Evolutionary conservation across 768 basidiomycete genomes (phyloP), one percentile per base, ranked within the genome.

Genomic region (Termitomyces sp.): DNA sequence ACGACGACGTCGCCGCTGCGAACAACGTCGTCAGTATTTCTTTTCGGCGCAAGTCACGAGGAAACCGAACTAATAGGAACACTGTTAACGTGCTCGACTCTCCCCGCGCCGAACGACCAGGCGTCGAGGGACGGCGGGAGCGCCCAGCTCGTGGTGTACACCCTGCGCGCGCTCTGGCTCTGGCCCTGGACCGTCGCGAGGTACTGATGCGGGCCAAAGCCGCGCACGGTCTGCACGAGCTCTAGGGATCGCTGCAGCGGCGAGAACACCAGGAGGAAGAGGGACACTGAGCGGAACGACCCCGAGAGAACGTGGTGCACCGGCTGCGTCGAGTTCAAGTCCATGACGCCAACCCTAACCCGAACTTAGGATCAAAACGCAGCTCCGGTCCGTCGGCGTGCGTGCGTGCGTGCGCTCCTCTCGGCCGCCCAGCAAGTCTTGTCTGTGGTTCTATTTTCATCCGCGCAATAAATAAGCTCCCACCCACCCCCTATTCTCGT

Each of bases 1-100:
- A 83, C 0, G 81, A 82, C 5, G 82, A 84, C 0, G 77, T 79
- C 9, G 82, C 80, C n/a, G 80, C 80, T 82, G 58, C 1, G 53
- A 20, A 46, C 38, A 30, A 30, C 30, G 4, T 20, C 50, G 23
- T 40, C 2, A 58, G 52, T 32, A 28, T 4, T n/a, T n/a, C 13
- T n/a, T 48, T 23, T 2, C 18, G 4, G 3, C 18, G 41, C 38
- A 9, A 5, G 32, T 44, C 3, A 1, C 2, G 12, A 23, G 4
- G 0, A 5, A 4, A 46, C 38, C 75, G 35, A 57, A 82, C 80
- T 79, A 56, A 82, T 82, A 2, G 77, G 74, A 1, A 77, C 74
- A 32, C 64, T 76, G 56, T 79, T 77, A n/a, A 82, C 61, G 55
- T 76, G 77, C 20, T 66, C 67, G 4, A 81, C 66, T 4, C 63